Evolutionary conservation across 345 rosid species (phyloP), one percentile per base, ranked within the genome.

Genomic region (Reutealis trisperma): DNA sequence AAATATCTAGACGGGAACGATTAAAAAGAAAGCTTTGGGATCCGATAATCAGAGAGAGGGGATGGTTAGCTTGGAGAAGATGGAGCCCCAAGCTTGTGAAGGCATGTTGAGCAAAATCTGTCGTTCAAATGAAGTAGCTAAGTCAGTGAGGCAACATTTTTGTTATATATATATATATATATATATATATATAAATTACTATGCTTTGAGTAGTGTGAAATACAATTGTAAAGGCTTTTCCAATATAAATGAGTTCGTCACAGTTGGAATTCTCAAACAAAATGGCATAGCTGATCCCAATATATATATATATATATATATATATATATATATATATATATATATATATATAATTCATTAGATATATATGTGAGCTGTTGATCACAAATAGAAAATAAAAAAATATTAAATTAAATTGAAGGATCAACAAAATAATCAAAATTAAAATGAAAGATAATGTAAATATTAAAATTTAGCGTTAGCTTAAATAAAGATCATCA

Each of bases 1-100:
- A 87, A 11, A 79, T 63, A 25, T 85, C 93, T 12, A 88, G 66
- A 77, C 80, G 88, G 63, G 86, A 86, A 25, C 75, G 82, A 22
- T 34, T 88, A 19, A 91, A 86, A 81, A 81, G 88, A 83, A 84
- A 86, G 85, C 76, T 93, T 11, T 68, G 83, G 70, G 88, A 87
- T 78, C 77, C 82, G 8, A 74, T 85, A n/a, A 55, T 79, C 2
- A 82, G 94, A 16, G 94, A 80, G 57, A 85, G 77, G 13, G 82
- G 93, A 4, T 90, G 94, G 72, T 89, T 87, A 14, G 63, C 80
- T 60, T 79, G 90, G 81, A 83, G 86, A 79, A 67, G 83, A 21
- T 86, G 88, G 96, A 84, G 82, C 72, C 85, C 89, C 8, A 88
- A 89, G 83, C 75, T 85, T 8, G 79, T 85, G 18, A 77, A 47